Evolutionary conservation across 2,329 filamentous ascomycete genomes (phyloP).

Genomic region (Monosporascus sp.): DNA sequence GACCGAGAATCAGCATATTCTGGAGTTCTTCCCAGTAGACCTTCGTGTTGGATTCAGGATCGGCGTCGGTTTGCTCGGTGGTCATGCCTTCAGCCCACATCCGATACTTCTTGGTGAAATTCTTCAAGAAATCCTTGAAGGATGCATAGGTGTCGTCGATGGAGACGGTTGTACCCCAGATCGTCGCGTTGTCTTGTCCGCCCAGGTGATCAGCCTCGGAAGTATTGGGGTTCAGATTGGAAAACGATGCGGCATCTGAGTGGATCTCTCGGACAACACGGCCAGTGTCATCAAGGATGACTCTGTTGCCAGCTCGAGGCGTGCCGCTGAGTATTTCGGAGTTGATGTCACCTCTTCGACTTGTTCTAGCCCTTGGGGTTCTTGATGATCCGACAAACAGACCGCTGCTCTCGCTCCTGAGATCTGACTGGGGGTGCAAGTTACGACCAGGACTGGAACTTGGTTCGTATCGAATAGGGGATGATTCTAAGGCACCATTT

Average conservation of each 20-base stretch:
- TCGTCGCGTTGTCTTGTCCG: conserved; percentile 73
- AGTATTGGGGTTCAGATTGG: conserved; percentile 69
- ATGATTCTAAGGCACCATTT: conserved; percentile 61
- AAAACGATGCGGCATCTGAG: conserved; percentile 57
- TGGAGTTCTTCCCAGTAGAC: conserved; percentile 82
- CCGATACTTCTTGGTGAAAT: conserved; percentile 90
- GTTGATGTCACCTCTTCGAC: conserved; percentile 77
- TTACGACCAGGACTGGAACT: conserved; percentile 79
- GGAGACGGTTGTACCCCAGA: conserved; percentile 97
- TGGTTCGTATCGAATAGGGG: conserved; percentile 83
- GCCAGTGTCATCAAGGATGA: conserved; percentile 55
- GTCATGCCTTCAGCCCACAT: conserved; percentile 84
- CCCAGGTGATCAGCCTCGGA: conserved; percentile 88
- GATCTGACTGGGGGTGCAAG: conserved; percentile 59
- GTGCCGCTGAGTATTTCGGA: conserved; percentile 65
- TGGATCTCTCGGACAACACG: conserved; percentile 52
- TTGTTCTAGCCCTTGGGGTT: conserved; percentile 48
- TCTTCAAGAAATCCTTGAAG: conserved; percentile 88
- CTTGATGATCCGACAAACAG: conserved; percentile 71
- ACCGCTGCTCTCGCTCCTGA: conserved; percentile 77
- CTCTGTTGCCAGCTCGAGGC: conserved; percentile 45
- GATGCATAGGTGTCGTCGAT: conserved; percentile 80
- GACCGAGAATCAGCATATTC: conserved; percentile 83
- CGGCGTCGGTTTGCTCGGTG: conserved; percentile 64
- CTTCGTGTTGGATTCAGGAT: conserved; percentile 69